Base-by-base conservation (phyloP, 345 rosid species). In the Citrus hindsii region DNA sequence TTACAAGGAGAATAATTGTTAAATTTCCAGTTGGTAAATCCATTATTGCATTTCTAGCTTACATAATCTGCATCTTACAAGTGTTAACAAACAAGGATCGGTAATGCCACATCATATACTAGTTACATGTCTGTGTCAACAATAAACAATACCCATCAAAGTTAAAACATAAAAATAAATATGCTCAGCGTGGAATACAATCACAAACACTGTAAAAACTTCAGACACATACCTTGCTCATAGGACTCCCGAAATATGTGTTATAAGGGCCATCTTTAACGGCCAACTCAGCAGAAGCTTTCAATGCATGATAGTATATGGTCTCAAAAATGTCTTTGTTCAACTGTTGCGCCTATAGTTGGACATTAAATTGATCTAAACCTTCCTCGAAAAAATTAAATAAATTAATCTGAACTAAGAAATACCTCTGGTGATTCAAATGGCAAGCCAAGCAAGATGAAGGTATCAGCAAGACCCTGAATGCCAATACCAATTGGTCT, bases 401-500 rank as follows among this genome's bases (percentile, higher is more conserved):
- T 9, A 28, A 33, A 9, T 2, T 0, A 2, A n/a, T 21, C 18
- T 19, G 56, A 58, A 46, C 79, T 64, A 19, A 75, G 81, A 73
- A 32, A 66, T 82, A 92, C 97, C 94, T 92, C 94, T 4, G 80
- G 87, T 0, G 96, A 92, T 82, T 92, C 98, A 85, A 92, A 92
- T 42, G 93, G 86, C 96, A 91, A 89, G 69, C 96, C 96, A 30
- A 92, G 94, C 63, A 91, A 89, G 73, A 94, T 91, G 80, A 94
- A 92, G 8, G 94, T 83, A 77, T 94, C 94, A 25, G 97, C 98
- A 81, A 94, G 97, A 78, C 98, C 97, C 83, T 94, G 94, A 33
- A 92, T 92, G 51, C 97, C 98, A 77, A 94, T 92, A 55, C 98
- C 97, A 70, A 94, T 88, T 3, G 98, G 98, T 56, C 96, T 94